phyloP scores from a whole-genome alignment of 768 basidiomycete genomes.

The Mycena latifolia region DNA sequence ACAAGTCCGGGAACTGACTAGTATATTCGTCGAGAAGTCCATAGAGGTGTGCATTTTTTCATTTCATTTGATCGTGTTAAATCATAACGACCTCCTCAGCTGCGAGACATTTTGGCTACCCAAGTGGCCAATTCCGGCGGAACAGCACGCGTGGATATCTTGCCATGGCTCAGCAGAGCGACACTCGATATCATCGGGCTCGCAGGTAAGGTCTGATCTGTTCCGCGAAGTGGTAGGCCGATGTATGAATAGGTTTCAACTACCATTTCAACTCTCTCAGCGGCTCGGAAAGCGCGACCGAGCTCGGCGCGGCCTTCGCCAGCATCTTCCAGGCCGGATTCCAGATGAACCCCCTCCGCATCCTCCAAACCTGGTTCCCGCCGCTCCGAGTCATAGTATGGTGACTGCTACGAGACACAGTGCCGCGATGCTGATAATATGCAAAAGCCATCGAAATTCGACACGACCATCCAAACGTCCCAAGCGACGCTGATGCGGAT shows the following conservation, averaged over 20 bases:
- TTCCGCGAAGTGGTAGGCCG: too few relatives aligned
- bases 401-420: too few relatives aligned
- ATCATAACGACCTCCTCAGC: conserved; percentile 53
- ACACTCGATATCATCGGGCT: conserved; percentile 74
- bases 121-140: conserved; percentile 37
- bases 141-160: conserved; percentile 53
- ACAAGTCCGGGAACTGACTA: conserved; percentile 56
- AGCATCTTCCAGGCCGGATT: conserved; percentile 53
- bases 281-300: too few relatives aligned
- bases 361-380: conserved; percentile 45
- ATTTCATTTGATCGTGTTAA: conserved; percentile 9
- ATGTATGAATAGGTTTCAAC: conserved; percentile 26
- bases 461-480: conserved; percentile 12
- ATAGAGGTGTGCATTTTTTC: conserved; percentile 39
- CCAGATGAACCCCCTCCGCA: conserved; percentile 42
- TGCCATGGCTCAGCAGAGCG: conserved; percentile 62
- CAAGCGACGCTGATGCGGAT: conserved; percentile 60
- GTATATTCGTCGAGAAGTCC: conserved; percentile 55
- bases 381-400: conserved; percentile 44
- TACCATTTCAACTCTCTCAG: too few relatives aligned
- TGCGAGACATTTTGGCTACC: conserved; percentile 49
- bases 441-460: conserved; percentile 41
- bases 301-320: conserved; percentile 19
- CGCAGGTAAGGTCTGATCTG: conserved; percentile 48
- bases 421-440: too few relatives aligned